phyloP scores from a whole-genome alignment of 345 rosid species.

The rapeseed (Brassica napus) region Da-Ae NC_063448.1:30371001-30371500 shows the following conservation, averaged over 20 bases:
- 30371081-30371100: neutral
- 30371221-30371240: slow-evolving; percentile 66
- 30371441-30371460: slow-evolving; percentile 50
- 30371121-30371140: slow-evolving; percentile 47
- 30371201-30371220: slow-evolving; percentile 59
- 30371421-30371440: neutral
- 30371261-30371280: slow-evolving; percentile 74
- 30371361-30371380: slow-evolving; percentile 65
- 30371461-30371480: slow-evolving; percentile 76
- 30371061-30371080: neutral
- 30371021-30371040: slow-evolving; percentile 8
- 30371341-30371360: slow-evolving; percentile 70
- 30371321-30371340: slow-evolving; percentile 83
- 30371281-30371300: slow-evolving; percentile 52
- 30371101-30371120: neutral
- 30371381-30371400: neutral
- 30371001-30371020: neutral
- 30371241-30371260: slow-evolving; percentile 78
- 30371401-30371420: neutral
- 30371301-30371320: slow-evolving; percentile 69
- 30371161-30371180: slow-evolving; percentile 57
- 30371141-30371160: slow-evolving; percentile 68
- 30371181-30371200: slow-evolving; percentile 62
- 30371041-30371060: neutral
- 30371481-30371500: slow-evolving; percentile 70